Evolutionary conservation across 805 yeast species (phyloP), one percentile per base, ranked within the genome.

Genomic region (Starmera pachycereana): DNA sequence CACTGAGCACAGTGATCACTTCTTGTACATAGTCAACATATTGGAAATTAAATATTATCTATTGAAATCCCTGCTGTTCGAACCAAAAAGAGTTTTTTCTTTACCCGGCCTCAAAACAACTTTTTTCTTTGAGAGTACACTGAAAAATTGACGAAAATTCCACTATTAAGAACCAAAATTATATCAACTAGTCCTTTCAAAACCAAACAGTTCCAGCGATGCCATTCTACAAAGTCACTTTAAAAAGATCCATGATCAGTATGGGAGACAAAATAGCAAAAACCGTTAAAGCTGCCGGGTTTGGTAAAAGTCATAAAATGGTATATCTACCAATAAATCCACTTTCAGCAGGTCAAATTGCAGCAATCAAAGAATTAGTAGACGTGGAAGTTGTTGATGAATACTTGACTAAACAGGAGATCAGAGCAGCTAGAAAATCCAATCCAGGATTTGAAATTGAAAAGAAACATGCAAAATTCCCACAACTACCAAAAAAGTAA

Each of bases 361-460:
- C 86, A 29, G 68, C 72, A 43, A 85, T 90, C 36, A 90, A 90
- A 61, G 97, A 90, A 59, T 67, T 90, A 41, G 89, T 90, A 8
- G 74, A 74, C 37, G 92, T 90, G 27, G 90, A 87, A 50, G 64
- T 87, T 31, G 77, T 81, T 10, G 79, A 77, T 35, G 62, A 66
- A 27, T 63, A 64, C 14, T 61, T 77, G 49, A 60, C 77, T 1
- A 71, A 68, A 40, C 58, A 61, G 13, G 71, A 83, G 53, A 66
- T 78, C 58, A 67, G 79, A 40, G 54, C 51, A 9, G 64, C 65
- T 33, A 72, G 89, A 62, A 81, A 72, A 55, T 43, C 46, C 38
- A 71, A 73, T 36, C 79, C 86, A 10, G 94, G 92, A 0, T 84
- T 75, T 48, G 57, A 58, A 12, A 68, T 77, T 32, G 71, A 71